Evolutionary conservation across 1,284 basidiomycete genomes (phyloP), one percentile per base, ranked within the genome.

Genomic region (Microbotryomycetes sp.): DNA sequence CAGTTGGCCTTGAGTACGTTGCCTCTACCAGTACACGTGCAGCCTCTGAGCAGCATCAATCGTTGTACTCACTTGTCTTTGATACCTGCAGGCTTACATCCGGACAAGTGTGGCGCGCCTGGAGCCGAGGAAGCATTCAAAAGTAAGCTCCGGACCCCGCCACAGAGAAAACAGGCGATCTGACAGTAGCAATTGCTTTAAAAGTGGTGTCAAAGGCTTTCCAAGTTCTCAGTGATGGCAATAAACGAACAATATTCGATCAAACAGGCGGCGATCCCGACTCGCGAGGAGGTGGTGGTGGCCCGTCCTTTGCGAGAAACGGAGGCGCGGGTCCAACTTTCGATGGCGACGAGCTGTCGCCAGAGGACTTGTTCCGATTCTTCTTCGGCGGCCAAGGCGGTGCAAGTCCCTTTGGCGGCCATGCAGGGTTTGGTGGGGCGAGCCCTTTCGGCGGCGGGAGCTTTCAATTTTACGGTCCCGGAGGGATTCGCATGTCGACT

Each of bases 111-210:
- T 73, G 88, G 90, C 19, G 96, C 96, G 22, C 94, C 96, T 15
- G 92, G 93, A 22, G 94, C 96, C 16, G 96, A 98, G 68, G 96
- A 99, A 76, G 96, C 96, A 2, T 99, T 99, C 81, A 99, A 99
- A 80, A 81, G 91, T 96, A 73, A 62, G 87, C 82, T n/a, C 9
- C 29, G 48, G 48, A n/a, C n/a, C 42, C 19, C 19, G 25, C 25
- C 48, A 15, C 48, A 7, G 48, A 49, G 14, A 12, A n/a, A n/a
- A 26, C 22, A 12, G 9, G 7, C 48, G 19, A 16, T 22, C 49
- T 53, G 14, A 58, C 23, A 6, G 12, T 9, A 2, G 23, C 28
- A 6, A 3, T n/a, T 60, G 61, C 26, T 60, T 63, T 57, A 59
- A 25, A 73, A 97, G 93, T 94, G 84, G 93, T 99, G 15, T 97